Evolutionary conservation across 2,329 filamentous ascomycete species (phyloP), one percentile per base, ranked within the genome.

Genomic region (Hypoxylon sp.): DNA sequence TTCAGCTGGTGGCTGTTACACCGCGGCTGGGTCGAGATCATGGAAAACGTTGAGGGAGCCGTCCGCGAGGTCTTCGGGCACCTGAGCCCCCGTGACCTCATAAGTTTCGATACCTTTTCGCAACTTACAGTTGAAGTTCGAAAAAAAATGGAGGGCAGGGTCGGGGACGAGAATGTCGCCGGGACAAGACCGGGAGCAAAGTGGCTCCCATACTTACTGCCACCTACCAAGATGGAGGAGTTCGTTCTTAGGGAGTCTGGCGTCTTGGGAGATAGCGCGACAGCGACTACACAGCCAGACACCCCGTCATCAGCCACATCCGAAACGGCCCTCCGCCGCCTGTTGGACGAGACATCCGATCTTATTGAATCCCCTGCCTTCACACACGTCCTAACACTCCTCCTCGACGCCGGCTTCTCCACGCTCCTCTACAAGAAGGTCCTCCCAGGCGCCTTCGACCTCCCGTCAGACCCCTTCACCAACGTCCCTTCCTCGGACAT

Each of bases 1-100:
- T 97, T 98, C 79, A 97, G 93, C 81, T 99, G 96, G 96, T 99
- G 95, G 94, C 83, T 99, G 50, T 85, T 99, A 51, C 95, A 99
- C 80, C 89, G 89, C 71, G 96, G 96, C 46, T 98, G 94, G 90
- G 89, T 90, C 71, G 89, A 94, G 63, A 83, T 98, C 62, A 91
- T 94, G 86, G 85, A 89, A 62, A 91, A 90, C 70, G 94, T 99
- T 51, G 90, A 94, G 77, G 83, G 84, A n/a, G 94, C 94, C 3
- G 96, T 99, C 23, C 91, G 91, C 73, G 91, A 97, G 58, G 92
- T 95, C 23, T 98, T 98, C 79, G 93, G 93, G n/a, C 86, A 89
- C 68, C 83, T 98, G 53, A 97, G 94, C 78, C 94, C 94, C 1
- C 89, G 94, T 53, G 95, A 98, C 75, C 91, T 97, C 68, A 86